These are phyloP conservation scores for Miscanthus lutarioriparius DNA, from an alignment of 176 grass and related monocot species.

Conservation along the genomic window DNA sequence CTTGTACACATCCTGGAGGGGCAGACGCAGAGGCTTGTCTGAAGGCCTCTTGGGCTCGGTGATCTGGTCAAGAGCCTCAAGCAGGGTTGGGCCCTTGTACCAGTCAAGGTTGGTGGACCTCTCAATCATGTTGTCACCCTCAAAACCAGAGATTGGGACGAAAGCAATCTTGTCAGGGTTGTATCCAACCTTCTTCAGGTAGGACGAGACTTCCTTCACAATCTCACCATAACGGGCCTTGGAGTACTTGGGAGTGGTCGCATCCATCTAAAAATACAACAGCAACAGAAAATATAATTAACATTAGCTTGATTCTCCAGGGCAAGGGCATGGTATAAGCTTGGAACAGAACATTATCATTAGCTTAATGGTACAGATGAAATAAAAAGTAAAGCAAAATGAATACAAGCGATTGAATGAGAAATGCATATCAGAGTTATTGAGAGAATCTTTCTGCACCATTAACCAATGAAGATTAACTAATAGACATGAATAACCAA, in stretches of 20 bases:
- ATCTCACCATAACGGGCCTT: slow-evolving; percentile 32
- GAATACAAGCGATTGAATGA: background rate
- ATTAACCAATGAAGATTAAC: background rate
- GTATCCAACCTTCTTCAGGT: slow-evolving; percentile 22
- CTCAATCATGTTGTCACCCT: too few relatives aligned
- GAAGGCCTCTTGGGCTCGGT: too few relatives aligned
- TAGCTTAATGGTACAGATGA: background rate
- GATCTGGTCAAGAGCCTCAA: background rate
- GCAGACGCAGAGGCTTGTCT: too few relatives aligned
- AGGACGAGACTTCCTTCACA: slow-evolving; percentile 27
- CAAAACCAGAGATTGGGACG: background rate
- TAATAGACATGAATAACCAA: background rate
- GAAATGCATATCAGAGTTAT: background rate
- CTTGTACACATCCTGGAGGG: too few relatives aligned
- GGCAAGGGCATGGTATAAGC: too few relatives aligned
- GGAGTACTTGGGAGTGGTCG: slow-evolving; percentile 24
- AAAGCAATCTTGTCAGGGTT: slow-evolving; percentile 29
- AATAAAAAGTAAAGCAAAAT: background rate
- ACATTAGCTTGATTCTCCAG: background rate
- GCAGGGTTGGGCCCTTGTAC: too few relatives aligned
- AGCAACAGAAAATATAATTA: background rate
- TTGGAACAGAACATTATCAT: too few relatives aligned
- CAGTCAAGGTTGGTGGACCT: too few relatives aligned
- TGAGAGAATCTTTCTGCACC: background rate
- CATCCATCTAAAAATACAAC: slow-evolving; percentile 3